A percentile compares a stretch with the other conserved stretches of the same genome.
phyloP scores from a whole-genome alignment of 163 green algal species.

The Smithsoniella earleae region DNA sequence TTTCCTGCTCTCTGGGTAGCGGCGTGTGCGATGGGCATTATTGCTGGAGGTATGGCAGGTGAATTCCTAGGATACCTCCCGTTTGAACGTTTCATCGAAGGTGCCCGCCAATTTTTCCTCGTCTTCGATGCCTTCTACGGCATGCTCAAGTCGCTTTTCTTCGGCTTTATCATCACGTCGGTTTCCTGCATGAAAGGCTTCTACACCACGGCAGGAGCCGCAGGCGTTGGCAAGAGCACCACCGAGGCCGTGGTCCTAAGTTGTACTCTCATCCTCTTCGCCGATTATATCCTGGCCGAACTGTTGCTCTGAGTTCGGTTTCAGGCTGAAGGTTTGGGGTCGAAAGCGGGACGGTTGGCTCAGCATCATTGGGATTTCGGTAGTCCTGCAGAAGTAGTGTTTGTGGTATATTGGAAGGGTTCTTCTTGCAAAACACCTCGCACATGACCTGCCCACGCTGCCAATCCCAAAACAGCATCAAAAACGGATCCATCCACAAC shows the following conservation, averaged over 20 bases:
- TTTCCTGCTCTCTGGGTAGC: not conserved
- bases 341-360: no score
- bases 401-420: no score
- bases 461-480: no score
- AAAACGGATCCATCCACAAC: no score
- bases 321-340: no score
- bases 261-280: not conserved
- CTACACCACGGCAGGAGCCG: not conserved
- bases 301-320: no score
- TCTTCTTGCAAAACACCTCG: no score
- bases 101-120: not conserved
- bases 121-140: not conserved
- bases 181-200: not conserved
- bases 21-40: not conserved
- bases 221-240: not conserved
- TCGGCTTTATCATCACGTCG: not conserved
- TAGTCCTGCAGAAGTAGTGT: no score
- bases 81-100: not conserved
- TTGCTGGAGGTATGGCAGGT: not conserved
- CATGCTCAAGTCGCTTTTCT: not conserved
- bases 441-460: no score
- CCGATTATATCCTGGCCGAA: not conserved
- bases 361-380: no score
- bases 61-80: no score
- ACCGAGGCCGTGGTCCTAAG: not conserved